Evolutionary conservation across 495 filamentous ascomycete species (phyloP).

Genomic region (Apodospora peruviana): DNA sequence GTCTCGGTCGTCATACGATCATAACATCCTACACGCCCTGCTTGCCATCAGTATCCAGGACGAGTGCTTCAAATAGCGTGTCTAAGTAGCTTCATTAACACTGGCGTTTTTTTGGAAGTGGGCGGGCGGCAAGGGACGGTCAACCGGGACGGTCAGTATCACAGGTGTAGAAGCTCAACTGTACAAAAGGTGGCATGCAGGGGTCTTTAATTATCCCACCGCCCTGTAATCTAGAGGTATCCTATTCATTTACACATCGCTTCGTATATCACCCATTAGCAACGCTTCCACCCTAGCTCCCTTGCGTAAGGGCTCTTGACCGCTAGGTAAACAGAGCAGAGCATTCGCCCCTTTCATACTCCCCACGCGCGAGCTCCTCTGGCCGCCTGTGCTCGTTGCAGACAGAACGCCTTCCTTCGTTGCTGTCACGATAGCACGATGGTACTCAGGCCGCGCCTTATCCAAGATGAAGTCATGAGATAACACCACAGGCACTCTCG

Average conservation of each 20-base stretch:
- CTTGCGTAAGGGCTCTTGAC: constrained; percentile 34
- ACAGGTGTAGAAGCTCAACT: constrained; percentile 18
- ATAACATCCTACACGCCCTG: not conserved
- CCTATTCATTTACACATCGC: constrained; percentile 12
- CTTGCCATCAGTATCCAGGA: constrained; percentile 7
- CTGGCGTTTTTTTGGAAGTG: constrained; percentile 20
- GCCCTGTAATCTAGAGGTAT: not conserved
- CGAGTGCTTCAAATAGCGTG: constrained; percentile 15
- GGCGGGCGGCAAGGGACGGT: constrained; percentile 22
- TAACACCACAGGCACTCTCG: constrained; percentile 63
- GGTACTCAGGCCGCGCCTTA: constrained; percentile 75
- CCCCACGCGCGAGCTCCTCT: constrained; percentile 83
- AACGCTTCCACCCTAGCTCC: constrained; percentile 40
- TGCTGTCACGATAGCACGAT: constrained; percentile 66
- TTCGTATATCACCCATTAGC: constrained; percentile 35
- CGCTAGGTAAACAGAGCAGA: constrained; percentile 66
- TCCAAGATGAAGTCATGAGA: constrained; percentile 70
- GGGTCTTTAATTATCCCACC: constrained; percentile 10
- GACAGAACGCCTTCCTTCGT: constrained; percentile 54
- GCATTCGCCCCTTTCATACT: constrained; percentile 87
- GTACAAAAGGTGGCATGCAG: constrained; percentile 22
- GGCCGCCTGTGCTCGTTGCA: constrained; percentile 80
- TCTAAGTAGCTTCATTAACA: constrained; percentile 28
- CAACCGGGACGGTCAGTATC: constrained; percentile 24
- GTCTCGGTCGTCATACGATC: not conserved